These are phyloP conservation scores for Trifolium repens DNA, from an alignment of 306 rosid species.

Conservation along the genomic window DNA sequence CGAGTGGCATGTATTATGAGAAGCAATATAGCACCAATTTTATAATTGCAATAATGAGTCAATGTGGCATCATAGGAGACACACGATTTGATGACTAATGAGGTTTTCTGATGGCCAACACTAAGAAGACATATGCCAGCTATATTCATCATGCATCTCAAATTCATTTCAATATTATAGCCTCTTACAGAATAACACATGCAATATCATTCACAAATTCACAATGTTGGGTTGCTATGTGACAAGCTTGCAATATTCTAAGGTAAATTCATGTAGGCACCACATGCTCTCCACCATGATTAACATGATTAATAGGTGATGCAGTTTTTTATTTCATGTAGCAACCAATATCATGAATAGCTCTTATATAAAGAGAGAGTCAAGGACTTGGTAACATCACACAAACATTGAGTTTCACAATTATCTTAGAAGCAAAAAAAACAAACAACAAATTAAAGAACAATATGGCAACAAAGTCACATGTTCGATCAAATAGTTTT, in stretches of 20 bases:
- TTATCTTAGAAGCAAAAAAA: neutral
- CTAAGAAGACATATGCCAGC: constrained; percentile 40
- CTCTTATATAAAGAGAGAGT: constrained; percentile 37
- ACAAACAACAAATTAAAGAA: constrained; percentile 6
- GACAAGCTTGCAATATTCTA: constrained; percentile 45
- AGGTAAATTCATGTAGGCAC: constrained; percentile 40
- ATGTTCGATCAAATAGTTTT: constrained; percentile 65
- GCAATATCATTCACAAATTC: constrained; percentile 5
- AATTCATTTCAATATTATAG: neutral
- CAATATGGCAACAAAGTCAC: constrained; percentile 51
- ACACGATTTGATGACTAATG: constrained; percentile 40
- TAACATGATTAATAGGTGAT: neutral
- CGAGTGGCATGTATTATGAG: no score
- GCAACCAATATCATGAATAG: neutral
- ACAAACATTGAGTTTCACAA: neutral
- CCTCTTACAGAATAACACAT: constrained; percentile 30
- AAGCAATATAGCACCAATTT: neutral
- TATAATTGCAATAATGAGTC: constrained; percentile 26
- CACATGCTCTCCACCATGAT: constrained; percentile 52
- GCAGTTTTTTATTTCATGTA: neutral
- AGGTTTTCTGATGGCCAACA: constrained; percentile 36
- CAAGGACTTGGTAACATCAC: constrained; percentile 15
- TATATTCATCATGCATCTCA: constrained; percentile 24
- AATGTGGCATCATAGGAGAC: constrained; percentile 55
- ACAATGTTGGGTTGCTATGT: constrained; percentile 44